Percentiles rank a stretch among this genome's conserved stretches.
Evolutionary conservation across 163 green algal genomes (phyloP).

Genomic region (Chlorella variabilis): DNA sequence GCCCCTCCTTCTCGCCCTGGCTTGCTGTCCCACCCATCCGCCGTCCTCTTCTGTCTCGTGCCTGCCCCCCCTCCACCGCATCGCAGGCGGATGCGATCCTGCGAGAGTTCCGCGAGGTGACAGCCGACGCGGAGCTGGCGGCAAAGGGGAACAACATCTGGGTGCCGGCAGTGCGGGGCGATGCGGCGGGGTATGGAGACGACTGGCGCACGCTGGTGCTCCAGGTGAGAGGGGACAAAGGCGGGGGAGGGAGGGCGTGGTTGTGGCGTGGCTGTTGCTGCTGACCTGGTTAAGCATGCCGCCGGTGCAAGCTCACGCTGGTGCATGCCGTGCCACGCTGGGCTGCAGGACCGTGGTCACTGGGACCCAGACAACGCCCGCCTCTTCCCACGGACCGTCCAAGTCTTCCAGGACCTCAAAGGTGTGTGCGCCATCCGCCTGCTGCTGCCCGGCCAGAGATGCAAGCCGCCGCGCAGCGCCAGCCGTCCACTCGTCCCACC

Average conservation of each 20-base stretch:
- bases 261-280: too few relatives aligned
- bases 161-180: conserved; percentile 38
- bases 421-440: not conserved
- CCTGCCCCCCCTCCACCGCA: not conserved
- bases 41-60: not conserved
- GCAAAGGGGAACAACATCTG: conserved; percentile 46
- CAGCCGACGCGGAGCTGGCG: conserved; percentile 29
- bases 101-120: conserved; percentile 42
- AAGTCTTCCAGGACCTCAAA: conserved; percentile 36
- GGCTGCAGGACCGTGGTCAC: conserved; percentile 53
- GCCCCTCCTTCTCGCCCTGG: too few relatives aligned
- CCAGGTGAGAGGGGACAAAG: conserved; percentile 48
- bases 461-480: too few relatives aligned
- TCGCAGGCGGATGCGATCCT: conserved; percentile 35
- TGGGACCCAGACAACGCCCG: conserved; percentile 48
- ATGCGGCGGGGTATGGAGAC: conserved; percentile 43
- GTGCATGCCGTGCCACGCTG: too few relatives aligned
- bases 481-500: too few relatives aligned
- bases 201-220: conserved; percentile 61
- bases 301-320: conserved; percentile 16
- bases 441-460: too few relatives aligned
- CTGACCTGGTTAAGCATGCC: too few relatives aligned
- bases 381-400: conserved; percentile 46
- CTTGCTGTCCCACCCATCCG: not conserved
- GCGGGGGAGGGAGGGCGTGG: conserved; percentile 31